Evolutionary conservation across 495 filamentous ascomycete genomes (phyloP).

Genomic region (Trichoderma virens): DNA sequence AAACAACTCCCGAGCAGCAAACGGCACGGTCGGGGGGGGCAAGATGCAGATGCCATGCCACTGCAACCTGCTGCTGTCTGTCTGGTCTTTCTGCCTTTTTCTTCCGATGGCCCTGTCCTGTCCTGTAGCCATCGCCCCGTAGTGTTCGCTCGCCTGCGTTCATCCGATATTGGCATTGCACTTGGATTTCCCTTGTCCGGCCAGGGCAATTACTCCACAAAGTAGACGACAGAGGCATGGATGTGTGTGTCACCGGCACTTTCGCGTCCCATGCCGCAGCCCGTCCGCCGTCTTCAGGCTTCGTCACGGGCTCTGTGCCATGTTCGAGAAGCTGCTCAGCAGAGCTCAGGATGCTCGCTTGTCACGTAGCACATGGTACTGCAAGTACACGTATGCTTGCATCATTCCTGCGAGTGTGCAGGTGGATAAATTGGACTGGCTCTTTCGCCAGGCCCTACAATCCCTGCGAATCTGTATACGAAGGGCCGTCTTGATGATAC

Average conservation of each 20-base stretch:
- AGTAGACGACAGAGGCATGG: no score
- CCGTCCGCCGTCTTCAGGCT: background rate
- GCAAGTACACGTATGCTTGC: background rate
- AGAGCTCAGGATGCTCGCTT: background rate
- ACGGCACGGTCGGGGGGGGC: background rate
- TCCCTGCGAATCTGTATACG: conserved; percentile 2
- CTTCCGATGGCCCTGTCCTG: background rate
- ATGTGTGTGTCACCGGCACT: background rate
- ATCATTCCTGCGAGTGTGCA: background rate
- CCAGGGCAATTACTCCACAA: no score
- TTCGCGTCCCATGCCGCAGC: background rate
- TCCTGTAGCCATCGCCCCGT: background rate
- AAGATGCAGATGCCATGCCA: background rate
- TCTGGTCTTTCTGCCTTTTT: background rate
- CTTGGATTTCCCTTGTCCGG: no score
- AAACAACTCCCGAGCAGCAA: background rate
- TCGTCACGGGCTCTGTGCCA: background rate
- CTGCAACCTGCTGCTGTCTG: background rate
- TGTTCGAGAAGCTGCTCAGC: conserved; percentile 3
- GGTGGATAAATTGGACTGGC: background rate
- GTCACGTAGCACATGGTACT: background rate
- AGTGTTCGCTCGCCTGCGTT: background rate
- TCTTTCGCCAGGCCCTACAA: background rate
- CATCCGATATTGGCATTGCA: background rate
- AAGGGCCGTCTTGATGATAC: background rate